Percentiles rank a stretch among this genome's conserved stretches.
Conservation (phyloP, 1,139 yeast species). For the Saccharomyces hybrid region DNA sequence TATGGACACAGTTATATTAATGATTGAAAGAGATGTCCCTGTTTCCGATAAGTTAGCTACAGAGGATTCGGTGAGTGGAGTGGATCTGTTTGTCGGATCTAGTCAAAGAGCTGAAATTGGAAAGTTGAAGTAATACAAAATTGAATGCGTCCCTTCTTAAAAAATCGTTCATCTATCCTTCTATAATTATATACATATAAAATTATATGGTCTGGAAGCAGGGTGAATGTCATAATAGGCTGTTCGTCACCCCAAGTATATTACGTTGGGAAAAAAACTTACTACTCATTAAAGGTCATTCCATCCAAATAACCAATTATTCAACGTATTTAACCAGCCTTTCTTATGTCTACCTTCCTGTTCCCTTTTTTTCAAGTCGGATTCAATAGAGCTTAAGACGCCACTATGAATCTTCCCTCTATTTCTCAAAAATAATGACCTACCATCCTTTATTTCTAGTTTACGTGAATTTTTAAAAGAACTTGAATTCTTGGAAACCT, state of each 20-base stretch:
- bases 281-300: constrained; percentile 2
- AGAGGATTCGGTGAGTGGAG: not conserved
- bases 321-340: constrained; percentile 23
- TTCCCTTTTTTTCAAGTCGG: constrained; percentile 8
- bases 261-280: not conserved
- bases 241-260: not conserved
- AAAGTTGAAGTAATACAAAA: not conserved
- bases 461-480: constrained; percentile 17
- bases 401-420: constrained; percentile 1
- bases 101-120: not conserved
- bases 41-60: not conserved
- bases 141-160: not conserved
- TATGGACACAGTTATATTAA: constrained; percentile 8
- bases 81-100: not conserved
- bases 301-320: constrained; percentile 7
- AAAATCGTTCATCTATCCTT: constrained; percentile 1
- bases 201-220: not conserved
- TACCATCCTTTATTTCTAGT: constrained; percentile 4
- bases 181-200: not conserved
- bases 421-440: constrained; percentile 4
- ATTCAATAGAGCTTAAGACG: constrained; percentile 3
- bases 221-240: not conserved
- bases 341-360: constrained; percentile 6
- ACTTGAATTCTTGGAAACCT: constrained; percentile 17
- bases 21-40: constrained; percentile 13